Percentiles rank a stretch among this genome's conserved stretches.
Evolutionary conservation across 139 green algal genomes (phyloP).

Genomic region (Chlorella sp.): DNA sequence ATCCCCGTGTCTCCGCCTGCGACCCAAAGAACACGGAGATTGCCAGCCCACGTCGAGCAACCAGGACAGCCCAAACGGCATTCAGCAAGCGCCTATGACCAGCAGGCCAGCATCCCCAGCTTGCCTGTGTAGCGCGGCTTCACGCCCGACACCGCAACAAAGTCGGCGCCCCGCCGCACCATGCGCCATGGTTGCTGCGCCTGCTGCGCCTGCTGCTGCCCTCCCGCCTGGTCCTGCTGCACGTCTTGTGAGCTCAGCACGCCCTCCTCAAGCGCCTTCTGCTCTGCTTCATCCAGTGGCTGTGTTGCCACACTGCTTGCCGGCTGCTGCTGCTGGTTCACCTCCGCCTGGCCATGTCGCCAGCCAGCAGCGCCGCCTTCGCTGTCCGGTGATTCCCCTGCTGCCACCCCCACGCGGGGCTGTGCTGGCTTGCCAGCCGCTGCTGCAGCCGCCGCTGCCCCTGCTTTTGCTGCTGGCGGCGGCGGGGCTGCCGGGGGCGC

Average conservation of each 20-base stretch:
- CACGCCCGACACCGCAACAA: slow-evolving; percentile 19
- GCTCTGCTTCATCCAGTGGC: neutral
- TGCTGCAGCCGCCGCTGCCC: no score
- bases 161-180: slow-evolving; percentile 20
- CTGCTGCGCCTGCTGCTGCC: neutral
- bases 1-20: slow-evolving; percentile 44
- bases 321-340: neutral
- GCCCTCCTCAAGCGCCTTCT: neutral
- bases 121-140: slow-evolving; percentile 36
- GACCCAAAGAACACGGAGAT: no score
- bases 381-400: neutral
- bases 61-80: no score
- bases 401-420: neutral
- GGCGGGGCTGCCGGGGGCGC: neutral
- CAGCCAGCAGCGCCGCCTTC: neutral
- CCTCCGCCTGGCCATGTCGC: no score
- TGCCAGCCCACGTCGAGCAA: no score
- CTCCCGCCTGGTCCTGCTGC: neutral
- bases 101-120: no score
- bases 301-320: neutral
- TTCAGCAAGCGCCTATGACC: no score
- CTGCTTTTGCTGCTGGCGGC: neutral
- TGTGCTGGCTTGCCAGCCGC: neutral
- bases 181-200: slow-evolving; percentile 14
- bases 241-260: neutral